These are phyloP conservation scores for Leersia perrieri DNA, from an alignment of 176 grass and related monocot genomes.

Conservation along the genomic window DNA sequence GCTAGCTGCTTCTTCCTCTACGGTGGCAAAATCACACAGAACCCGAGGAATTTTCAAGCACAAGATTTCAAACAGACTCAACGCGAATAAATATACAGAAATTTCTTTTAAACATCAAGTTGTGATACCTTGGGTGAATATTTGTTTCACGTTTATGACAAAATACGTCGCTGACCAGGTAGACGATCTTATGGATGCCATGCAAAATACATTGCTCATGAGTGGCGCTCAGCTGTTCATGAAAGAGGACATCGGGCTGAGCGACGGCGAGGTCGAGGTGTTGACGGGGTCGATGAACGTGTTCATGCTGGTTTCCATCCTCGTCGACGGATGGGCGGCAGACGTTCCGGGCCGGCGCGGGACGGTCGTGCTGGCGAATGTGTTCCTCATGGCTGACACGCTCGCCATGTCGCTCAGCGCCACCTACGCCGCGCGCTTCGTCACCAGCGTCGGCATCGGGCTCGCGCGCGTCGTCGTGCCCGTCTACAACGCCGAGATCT, in stretches of 20 bases:
- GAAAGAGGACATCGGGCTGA: slow-evolving; percentile 35
- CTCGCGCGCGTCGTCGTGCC: slow-evolving; percentile 26
- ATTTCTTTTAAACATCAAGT: too few species aligned
- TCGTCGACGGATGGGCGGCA: slow-evolving; percentile 41
- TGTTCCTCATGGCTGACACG: slow-evolving; percentile 40
- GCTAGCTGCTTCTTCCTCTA: background rate
- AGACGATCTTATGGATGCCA: too few species aligned
- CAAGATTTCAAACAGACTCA: too few species aligned
- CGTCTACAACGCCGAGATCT: slow-evolving; percentile 52
- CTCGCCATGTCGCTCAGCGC: slow-evolving; percentile 37
- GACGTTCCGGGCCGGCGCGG: slow-evolving; percentile 27
- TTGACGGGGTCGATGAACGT: slow-evolving; percentile 41
- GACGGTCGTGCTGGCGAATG: slow-evolving; percentile 36
- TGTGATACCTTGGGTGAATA: too few species aligned
- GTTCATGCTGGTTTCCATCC: slow-evolving; percentile 33
- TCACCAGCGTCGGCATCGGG: slow-evolving; percentile 46
- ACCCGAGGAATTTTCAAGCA: too few species aligned
- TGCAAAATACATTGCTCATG: too few species aligned
- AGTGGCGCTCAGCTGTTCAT: slow-evolving; percentile 64
- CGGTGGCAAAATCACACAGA: too few species aligned
- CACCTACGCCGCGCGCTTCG: slow-evolving; percentile 31
- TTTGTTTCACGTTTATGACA: background rate
- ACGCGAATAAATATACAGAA: too few species aligned
- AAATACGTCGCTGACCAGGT: too few species aligned
- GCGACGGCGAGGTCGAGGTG: slow-evolving; percentile 41